Conservation (phyloP, 2,329 filamentous ascomycete species). For the Myriosclerotinia duriaeana region DNA sequence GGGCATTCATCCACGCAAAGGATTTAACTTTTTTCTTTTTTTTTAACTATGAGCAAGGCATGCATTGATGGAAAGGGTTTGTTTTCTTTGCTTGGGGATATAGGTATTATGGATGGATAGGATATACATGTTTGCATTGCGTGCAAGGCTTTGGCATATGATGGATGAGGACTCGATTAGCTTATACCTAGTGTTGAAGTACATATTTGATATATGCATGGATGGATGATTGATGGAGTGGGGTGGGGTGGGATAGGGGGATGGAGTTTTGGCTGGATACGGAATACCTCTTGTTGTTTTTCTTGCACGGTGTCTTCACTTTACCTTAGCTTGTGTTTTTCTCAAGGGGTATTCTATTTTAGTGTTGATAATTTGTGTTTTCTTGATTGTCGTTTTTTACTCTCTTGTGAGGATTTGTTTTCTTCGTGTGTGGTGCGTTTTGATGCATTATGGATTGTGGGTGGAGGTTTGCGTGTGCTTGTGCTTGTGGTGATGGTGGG, state of each 20-base stretch:
- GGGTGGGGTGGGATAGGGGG: background rate
- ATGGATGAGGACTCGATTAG: slow-evolving; percentile 5
- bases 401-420: too few relatives aligned
- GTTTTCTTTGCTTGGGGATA: background rate
- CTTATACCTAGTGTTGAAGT: slow-evolving; percentile 3
- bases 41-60: background rate
- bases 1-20: background rate
- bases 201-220: slow-evolving; percentile 1
- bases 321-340: background rate
- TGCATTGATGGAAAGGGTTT: slow-evolving; percentile 14
- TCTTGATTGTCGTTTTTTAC: background rate
- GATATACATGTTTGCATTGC: slow-evolving; percentile 19
- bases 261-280: slow-evolving; percentile 1
- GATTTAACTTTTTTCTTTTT: background rate
- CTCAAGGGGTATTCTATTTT: background rate
- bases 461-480: background rate
- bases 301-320: background rate
- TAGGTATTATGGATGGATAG: slow-evolving; percentile 10
- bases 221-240: slow-evolving; percentile 1
- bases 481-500: background rate
- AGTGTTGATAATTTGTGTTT: background rate
- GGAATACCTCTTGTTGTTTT: slow-evolving; percentile 11
- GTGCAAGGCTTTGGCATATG: slow-evolving; percentile 21
- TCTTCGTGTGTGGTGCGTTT: slow-evolving; percentile 6
- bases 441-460: background rate